phyloP scores from a whole-genome alignment of 2,329 filamentous ascomycete species.

The Colletotrichum scovillei region DNA sequence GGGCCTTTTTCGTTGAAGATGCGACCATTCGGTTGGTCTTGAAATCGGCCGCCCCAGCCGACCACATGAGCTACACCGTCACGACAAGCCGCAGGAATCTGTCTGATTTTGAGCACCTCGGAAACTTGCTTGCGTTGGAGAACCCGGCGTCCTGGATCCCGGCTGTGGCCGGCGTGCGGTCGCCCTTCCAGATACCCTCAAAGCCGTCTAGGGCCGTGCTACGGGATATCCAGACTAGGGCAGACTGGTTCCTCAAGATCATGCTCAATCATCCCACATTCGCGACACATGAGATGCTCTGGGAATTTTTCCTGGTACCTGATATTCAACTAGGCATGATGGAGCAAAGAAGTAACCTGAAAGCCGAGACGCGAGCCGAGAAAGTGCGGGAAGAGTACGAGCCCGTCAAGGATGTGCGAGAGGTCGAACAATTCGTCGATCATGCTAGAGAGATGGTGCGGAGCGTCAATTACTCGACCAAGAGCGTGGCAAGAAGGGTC shows the following conservation, averaged over 20 bases:
- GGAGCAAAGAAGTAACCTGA: slow-evolving; percentile 86
- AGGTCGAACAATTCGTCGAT: slow-evolving; percentile 93
- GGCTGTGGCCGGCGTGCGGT: slow-evolving; percentile 79
- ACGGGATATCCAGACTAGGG: slow-evolving; percentile 85
- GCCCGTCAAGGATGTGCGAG: slow-evolving; percentile 83
- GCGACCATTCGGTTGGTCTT: slow-evolving; percentile 91
- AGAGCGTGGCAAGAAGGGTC: slow-evolving; percentile 82
- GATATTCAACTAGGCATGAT: slow-evolving; percentile 93
- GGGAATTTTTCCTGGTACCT: slow-evolving; percentile 98
- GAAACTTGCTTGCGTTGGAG: slow-evolving; percentile 84
- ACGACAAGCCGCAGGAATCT: slow-evolving; percentile 92
- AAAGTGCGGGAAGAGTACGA: slow-evolving; percentile 90
- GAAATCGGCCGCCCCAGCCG: slow-evolving; percentile 91
- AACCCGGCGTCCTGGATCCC: slow-evolving; percentile 97
- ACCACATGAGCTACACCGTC: slow-evolving; percentile 86
- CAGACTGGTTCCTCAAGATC: slow-evolving; percentile 89
- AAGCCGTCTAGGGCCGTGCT: slow-evolving; percentile 89
- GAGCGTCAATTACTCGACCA: slow-evolving; percentile 84
- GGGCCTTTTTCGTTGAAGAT: slow-evolving; percentile 97
- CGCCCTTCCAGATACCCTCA: slow-evolving; percentile 92
- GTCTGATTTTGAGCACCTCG: slow-evolving; percentile 90
- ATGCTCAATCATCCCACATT: slow-evolving; percentile 92
- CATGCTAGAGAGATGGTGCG: slow-evolving; percentile 92
- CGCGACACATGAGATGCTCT: slow-evolving; percentile 94
- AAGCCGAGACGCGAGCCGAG: slow-evolving; percentile 84